A percentile compares a stretch with the other conserved stretches of the same genome.
These are phyloP conservation scores for Arthrobotrys conoides DNA, from an alignment of 2,329 filamentous ascomycete genomes.

Conservation along the genomic window DNA sequence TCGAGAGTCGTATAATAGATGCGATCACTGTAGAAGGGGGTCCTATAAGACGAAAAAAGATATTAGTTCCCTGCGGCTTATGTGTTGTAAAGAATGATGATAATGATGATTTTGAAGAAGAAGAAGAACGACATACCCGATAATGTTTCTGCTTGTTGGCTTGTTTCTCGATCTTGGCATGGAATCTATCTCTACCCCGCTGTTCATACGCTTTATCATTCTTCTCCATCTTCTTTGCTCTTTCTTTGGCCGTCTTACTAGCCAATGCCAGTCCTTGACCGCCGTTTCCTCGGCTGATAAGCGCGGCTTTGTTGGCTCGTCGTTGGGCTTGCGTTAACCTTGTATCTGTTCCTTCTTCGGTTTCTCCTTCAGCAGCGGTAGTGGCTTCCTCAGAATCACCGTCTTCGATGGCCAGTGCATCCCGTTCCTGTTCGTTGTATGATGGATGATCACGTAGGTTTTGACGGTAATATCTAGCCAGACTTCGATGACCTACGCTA, in stretches of 20 bases:
- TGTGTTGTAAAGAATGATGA: background rate
- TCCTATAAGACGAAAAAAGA: slow-evolving; percentile 24
- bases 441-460: slow-evolving; percentile 75
- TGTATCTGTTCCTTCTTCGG: slow-evolving; percentile 12
- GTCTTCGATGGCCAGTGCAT: slow-evolving; percentile 69
- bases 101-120: too few species aligned
- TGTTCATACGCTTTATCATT: slow-evolving; percentile 77
- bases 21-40: slow-evolving; percentile 48
- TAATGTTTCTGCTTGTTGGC: slow-evolving; percentile 80
- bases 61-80: background rate
- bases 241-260: slow-evolving; percentile 80
- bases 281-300: slow-evolving; percentile 79
- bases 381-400: slow-evolving; percentile 69
- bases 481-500: slow-evolving; percentile 88
- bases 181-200: slow-evolving; percentile 74
- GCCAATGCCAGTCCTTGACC: slow-evolving; percentile 83
- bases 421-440: slow-evolving; percentile 71
- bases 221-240: slow-evolving; percentile 77
- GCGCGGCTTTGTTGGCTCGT: slow-evolving; percentile 67
- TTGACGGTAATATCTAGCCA: slow-evolving; percentile 91
- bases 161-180: slow-evolving; percentile 80
- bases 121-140: slow-evolving; percentile 60
- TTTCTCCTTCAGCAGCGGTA: slow-evolving; percentile 34
- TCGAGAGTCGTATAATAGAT: background rate
- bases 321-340: slow-evolving; percentile 10